A percentile compares a stretch with the other conserved stretches of the same genome.
These are phyloP conservation scores for Fusarium lyarnte DNA, from an alignment of 2,329 filamentous ascomycete species.

Conservation along the genomic window DNA sequence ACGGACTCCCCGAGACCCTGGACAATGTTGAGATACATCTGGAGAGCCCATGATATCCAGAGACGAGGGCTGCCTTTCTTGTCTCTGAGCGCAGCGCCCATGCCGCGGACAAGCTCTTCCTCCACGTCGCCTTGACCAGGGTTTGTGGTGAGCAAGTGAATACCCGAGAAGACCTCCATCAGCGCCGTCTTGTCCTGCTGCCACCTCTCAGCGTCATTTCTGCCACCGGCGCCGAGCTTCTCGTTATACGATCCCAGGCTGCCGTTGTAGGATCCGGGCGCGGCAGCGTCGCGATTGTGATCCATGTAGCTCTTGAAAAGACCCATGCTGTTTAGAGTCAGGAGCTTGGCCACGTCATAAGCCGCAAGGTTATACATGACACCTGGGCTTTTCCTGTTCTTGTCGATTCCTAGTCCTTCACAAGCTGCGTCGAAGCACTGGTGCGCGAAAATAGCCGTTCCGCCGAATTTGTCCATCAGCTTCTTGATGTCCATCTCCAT, in stretches of 20 bases:
- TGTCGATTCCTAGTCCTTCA: background rate
- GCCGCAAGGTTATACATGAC: conserved; percentile 19
- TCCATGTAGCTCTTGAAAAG: background rate
- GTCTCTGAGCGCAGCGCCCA: background rate
- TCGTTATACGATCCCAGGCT: conserved; percentile 35
- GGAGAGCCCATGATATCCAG: conserved; percentile 28
- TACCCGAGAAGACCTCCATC: conserved; percentile 15
- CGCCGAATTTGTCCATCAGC: background rate
- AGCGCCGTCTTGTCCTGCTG: conserved; percentile 24
- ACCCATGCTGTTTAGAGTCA: conserved; percentile 2
- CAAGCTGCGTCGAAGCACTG: conserved; percentile 1
- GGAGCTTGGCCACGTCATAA: conserved; percentile 12
- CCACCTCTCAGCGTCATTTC: conserved; percentile 9
- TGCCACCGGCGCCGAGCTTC: background rate
- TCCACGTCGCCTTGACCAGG: conserved; percentile 3
- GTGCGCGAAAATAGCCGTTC: background rate
- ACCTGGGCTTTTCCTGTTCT: background rate
- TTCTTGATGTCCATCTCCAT: conserved; percentile 58
- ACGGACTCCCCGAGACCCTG: conserved; percentile 10
- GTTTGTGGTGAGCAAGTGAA: conserved; percentile 12
- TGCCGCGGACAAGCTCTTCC: conserved; percentile 35
- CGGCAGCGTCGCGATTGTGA: rapidly evolving
- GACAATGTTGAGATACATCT: conserved; percentile 34
- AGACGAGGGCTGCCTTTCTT: background rate
- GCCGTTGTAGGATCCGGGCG: conserved; percentile 27